Evolutionary conservation across 768 basidiomycete genomes (phyloP).

Genomic region (Pleurotus ostreatus): DNA sequence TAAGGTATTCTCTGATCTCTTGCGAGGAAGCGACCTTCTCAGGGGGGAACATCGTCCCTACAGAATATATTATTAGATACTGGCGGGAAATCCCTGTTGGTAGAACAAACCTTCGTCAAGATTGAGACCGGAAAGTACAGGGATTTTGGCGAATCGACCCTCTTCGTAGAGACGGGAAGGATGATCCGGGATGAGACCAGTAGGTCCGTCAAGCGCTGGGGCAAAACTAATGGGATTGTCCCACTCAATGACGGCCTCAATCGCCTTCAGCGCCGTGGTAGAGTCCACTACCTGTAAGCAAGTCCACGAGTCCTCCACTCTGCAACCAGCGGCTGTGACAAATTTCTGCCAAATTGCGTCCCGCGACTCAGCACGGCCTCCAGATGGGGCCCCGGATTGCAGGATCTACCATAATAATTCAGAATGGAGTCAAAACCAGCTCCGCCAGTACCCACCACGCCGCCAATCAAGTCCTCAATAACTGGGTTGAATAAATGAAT

Average conservation of each 20-base stretch:
- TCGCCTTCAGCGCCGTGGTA: background rate
- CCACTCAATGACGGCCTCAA: background rate
- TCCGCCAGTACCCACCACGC: conserved; percentile 20
- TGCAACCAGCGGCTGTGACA: conserved; percentile 1
- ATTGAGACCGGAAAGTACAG: conserved; percentile 41
- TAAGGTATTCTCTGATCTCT: conserved; percentile 22
- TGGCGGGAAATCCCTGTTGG: background rate
- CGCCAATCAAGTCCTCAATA: conserved; percentile 22
- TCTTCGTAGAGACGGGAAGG: conserved; percentile 28
- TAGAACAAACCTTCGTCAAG: conserved; percentile 40
- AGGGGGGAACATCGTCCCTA: conserved; percentile 33
- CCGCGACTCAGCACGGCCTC: background rate
- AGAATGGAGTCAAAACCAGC: background rate
- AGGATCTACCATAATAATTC: background rate
- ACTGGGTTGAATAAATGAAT: conserved; percentile 30
- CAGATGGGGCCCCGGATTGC: background rate
- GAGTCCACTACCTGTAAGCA: background rate
- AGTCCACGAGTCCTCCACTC: background rate
- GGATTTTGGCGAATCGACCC: conserved; percentile 26
- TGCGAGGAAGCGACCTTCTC: conserved; percentile 17
- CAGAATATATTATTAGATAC: too few relatives aligned
- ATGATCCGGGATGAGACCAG: conserved; percentile 33
- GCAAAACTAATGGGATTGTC: conserved; percentile 18
- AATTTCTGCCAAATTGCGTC: background rate
- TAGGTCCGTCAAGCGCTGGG: conserved; percentile 37